These are phyloP conservation scores for Coniochaeta hoffmannii DNA, from an alignment of 2,329 filamentous ascomycete species.

Conservation along the genomic window DNA sequence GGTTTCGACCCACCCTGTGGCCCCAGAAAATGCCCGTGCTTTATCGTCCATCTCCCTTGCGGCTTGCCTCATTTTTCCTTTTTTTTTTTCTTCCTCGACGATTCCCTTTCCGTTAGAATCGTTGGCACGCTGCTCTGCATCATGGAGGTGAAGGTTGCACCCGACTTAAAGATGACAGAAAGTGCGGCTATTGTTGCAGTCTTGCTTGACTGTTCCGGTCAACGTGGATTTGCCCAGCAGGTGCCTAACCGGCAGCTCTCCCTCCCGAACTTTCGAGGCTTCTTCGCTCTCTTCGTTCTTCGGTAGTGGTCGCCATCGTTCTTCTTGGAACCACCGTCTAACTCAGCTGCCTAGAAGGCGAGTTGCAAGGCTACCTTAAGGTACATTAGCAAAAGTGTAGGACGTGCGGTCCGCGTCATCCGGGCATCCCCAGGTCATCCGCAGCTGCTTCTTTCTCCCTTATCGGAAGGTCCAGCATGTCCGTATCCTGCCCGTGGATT, in stretches of 20 bases:
- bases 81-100: not conserved
- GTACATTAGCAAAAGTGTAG: not conserved
- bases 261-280: too few species aligned
- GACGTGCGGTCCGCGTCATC: not conserved
- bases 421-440: not conserved
- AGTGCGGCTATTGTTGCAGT: too few species aligned
- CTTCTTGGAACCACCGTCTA: too few species aligned
- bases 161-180: too few species aligned
- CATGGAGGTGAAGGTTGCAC: not conserved
- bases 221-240: too few species aligned
- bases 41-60: not conserved
- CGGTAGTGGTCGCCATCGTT: too few species aligned
- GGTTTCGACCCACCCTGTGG: not conserved
- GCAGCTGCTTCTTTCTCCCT: not conserved
- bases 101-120: not conserved
- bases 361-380: too few species aligned
- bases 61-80: not conserved
- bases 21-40: slow-evolving; percentile 2
- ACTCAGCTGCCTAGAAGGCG: too few species aligned
- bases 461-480: too few species aligned
- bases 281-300: too few species aligned
- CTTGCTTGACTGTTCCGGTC: too few species aligned
- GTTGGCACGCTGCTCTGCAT: not conserved
- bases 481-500: not conserved
- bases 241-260: too few species aligned